A percentile compares a stretch with the other conserved stretches of the same genome.
Conservation (phyloP, 805 yeast species). For the Wickerhamiella musiphila region DNA sequence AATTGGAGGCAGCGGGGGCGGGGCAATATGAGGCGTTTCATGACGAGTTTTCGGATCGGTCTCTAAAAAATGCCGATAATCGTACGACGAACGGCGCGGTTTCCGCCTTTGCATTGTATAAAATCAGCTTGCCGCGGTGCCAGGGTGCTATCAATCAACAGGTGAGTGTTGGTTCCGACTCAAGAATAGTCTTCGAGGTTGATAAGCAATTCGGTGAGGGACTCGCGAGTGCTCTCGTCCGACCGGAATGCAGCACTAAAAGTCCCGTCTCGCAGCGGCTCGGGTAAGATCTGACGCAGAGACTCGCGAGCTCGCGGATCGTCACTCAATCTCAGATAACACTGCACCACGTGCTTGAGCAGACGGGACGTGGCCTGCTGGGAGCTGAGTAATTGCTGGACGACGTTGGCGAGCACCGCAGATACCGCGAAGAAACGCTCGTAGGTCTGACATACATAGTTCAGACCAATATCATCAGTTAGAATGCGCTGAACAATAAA, state of each 20-base stretch:
- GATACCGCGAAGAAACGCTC: conserved; percentile 92
- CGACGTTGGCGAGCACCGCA: conserved; percentile 73
- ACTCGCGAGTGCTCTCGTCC: conserved; percentile 73
- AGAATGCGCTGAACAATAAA: conserved; percentile 87
- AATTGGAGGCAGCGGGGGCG: conserved; percentile 24
- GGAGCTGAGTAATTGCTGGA: conserved; percentile 58
- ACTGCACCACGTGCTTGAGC: conserved; percentile 82
- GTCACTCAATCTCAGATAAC: conserved; percentile 79
- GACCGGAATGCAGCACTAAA: conserved; percentile 65
- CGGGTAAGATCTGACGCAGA: conserved; percentile 66
- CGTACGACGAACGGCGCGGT: too few species aligned
- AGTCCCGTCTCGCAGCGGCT: conserved; percentile 73
- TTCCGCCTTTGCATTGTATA: too few species aligned
- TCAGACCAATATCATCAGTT: conserved; percentile 78
- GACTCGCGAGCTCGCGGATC: conserved; percentile 83
- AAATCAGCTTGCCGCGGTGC: too few species aligned
- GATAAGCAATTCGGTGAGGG: conserved; percentile 65
- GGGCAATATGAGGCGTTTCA: too few species aligned
- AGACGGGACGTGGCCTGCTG: conserved; percentile 56
- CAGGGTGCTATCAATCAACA: too few species aligned
- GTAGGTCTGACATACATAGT: conserved; percentile 85
- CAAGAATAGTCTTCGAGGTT: too few species aligned
- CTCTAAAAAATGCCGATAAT: too few species aligned
- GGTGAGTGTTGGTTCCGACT: too few species aligned
- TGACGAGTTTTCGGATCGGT: too few species aligned